Evolutionary conservation across 768 basidiomycete species (phyloP), one percentile per base, ranked within the genome.

Genomic region (Pisolithus marmoratus): DNA sequence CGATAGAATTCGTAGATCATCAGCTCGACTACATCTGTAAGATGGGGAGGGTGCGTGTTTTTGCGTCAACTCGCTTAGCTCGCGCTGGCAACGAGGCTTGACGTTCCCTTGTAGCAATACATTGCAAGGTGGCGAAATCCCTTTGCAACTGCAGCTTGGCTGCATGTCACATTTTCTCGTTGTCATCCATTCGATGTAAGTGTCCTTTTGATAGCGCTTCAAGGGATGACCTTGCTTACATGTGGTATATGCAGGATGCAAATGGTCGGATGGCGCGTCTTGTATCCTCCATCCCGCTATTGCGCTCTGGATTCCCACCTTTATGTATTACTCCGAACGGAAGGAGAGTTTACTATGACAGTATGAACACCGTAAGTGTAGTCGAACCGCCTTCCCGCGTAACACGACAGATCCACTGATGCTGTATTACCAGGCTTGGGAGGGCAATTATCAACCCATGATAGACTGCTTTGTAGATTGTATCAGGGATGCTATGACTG

Each of bases 81-180:
- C 20, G 20, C 20, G 23, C 22, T n/a, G 22, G 27, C 31, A 12
- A 27, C n/a, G 42, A 15, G 14, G 29, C 24, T 22, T n/a, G 37
- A 38, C 29, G 6, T 14, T 47, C 49, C 17, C 23, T 36, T 11
- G 24, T 15, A 71, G 68, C 69, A 71, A 70, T 71, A 69, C 50
- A 66, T 70, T 42, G 66, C 65, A 4, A 60, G 64, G 37, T 71
- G 68, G 70, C 60, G 69, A 17, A 70, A 71, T 49, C 68, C 68
- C 9, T 71, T 70, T 45, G 68, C 70, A 14, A 68, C 69, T 2
- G 66, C 70, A 11, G 66, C 68, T 8, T 70, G 68, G 68, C 50
- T 70, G 11, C 68, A 70, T 23, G 60, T 70, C 6, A 65, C 69
- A 2, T 60, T 69, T 43, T 68, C 64, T 17, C 60, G 67, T 2